Evolutionary conservation across 805 yeast species (phyloP), one percentile per base, ranked within the genome.

Genomic region (Yarrowia bubula): DNA sequence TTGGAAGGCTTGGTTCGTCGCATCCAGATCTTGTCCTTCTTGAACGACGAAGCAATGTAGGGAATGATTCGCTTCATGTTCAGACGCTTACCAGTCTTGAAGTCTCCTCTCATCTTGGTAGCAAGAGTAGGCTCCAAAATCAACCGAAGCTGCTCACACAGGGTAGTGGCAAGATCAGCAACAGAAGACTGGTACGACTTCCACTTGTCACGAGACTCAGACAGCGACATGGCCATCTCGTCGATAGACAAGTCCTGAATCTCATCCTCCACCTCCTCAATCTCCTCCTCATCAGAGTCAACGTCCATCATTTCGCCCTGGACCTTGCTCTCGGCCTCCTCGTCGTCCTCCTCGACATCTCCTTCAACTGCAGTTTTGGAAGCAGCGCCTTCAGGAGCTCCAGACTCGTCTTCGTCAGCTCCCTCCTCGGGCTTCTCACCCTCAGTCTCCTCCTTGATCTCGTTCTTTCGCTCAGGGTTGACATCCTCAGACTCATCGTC

Each of bases 41-140:
- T 86, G 84, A 91, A 95, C 72, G 92, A 96, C 42, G 97, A 90
- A 0, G 99, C 99, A 79, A 95, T 95, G 76, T 93, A 95, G 7
- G 98, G 96, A 72, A 95, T 95, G 71, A 95, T 95, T 70, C 98
- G 83, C 80, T 93, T 95, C 98, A 95, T 92, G 76, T 95, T 95
- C 71, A 95, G 83, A 70, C 99, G 83, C 75, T 95, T 95, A 75
- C 99, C 99, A 1, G 98, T 92, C 76, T 92, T 92, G 78, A 91
- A 95, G 75, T 95, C 99, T 73, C 99, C 99, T 68, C 84, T 86
- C 66, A 95, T 80, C 75, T 95, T 95, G 2, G 98, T 93, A n/a
- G 98, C 96, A 67, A 90, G 79, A 0, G 99, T 95, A 4, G 99
- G 99, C 74, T 92, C 98, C 69, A 95, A 79, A 73, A 95, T 95